Conservation (phyloP, 164 flowering plant genomes). For the Liriodendron chinense region DNA sequence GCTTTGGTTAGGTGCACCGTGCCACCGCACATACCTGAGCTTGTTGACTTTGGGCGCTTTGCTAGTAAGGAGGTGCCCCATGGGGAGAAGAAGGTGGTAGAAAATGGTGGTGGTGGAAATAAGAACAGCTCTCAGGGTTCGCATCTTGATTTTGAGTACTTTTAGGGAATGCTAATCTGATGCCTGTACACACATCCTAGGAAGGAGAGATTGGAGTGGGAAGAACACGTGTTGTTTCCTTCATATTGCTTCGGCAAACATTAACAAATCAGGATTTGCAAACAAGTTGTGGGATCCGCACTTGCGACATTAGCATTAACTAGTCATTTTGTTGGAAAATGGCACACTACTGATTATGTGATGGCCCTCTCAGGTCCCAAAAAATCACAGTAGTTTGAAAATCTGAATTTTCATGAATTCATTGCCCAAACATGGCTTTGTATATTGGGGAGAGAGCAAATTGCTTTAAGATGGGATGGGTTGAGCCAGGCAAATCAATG, state of each 20-base stretch:
- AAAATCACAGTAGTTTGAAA: not conserved
- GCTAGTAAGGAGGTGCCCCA: slow-evolving; percentile 4
- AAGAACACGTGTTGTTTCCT: not conserved
- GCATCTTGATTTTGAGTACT: slow-evolving; percentile 18
- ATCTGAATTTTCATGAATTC: not conserved
- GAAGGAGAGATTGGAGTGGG: not conserved
- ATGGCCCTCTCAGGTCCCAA: no score
- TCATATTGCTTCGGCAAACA: not conserved
- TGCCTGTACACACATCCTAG: not conserved
- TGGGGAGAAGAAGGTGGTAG: not conserved
- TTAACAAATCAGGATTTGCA: not conserved
- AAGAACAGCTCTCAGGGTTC: slow-evolving; percentile 3
- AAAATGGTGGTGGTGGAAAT: not conserved
- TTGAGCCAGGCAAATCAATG: not conserved
- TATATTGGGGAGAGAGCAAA: not conserved
- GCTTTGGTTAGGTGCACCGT: slow-evolving; percentile 14
- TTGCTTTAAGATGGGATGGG: not conserved
- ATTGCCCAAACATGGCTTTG: no score
- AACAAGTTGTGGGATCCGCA: no score
- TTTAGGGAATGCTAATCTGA: not conserved
- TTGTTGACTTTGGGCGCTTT: slow-evolving; percentile 3
- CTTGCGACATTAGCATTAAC: no score
- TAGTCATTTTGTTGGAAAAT: not conserved
- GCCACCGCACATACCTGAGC: slow-evolving; percentile 9
- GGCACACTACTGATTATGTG: not conserved